Evolutionary conservation across 805 yeast genomes (phyloP).

Genomic region (Cyberlindnera bimundalis): DNA sequence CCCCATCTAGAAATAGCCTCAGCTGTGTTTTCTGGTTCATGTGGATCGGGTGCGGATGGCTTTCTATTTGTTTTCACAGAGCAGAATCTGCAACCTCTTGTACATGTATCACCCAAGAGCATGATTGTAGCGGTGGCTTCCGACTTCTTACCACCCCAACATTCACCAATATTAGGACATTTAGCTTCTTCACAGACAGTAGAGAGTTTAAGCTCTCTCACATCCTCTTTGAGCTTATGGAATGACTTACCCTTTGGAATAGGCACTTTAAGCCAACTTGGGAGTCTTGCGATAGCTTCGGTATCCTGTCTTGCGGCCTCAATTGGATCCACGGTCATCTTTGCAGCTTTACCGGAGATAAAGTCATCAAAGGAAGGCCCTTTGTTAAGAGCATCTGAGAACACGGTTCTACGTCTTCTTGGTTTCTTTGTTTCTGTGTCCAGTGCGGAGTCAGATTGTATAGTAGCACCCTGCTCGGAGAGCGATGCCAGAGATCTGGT

Average conservation of each 20-base stretch:
- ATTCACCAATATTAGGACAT: slow-evolving; percentile 99
- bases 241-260: slow-evolving; percentile 93
- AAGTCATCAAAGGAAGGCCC: slow-evolving; percentile 97
- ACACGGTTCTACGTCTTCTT: slow-evolving; percentile 51
- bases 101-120: slow-evolving; percentile 98
- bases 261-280: slow-evolving; percentile 92
- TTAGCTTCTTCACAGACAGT: slow-evolving; percentile 99
- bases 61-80: slow-evolving; percentile 89
- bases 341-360: slow-evolving; percentile 73
- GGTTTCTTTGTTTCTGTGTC: slow-evolving; percentile 25
- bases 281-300: slow-evolving; percentile 57
- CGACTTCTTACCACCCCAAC: slow-evolving; percentile 95
- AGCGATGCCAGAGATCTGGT: slow-evolving; percentile 19
- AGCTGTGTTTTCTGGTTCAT: slow-evolving; percentile 97
- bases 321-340: slow-evolving; percentile 65
- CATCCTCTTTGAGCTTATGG: slow-evolving; percentile 77
- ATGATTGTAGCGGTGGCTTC: slow-evolving; percentile 97
- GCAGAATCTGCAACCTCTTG: slow-evolving; percentile 98
- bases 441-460: neutral
- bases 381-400: slow-evolving; percentile 64
- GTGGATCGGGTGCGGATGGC: slow-evolving; percentile 89
- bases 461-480: slow-evolving; percentile 8
- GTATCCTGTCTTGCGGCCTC: slow-evolving; percentile 68
- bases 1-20: slow-evolving; percentile 98
- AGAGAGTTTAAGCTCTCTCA: slow-evolving; percentile 81